phyloP scores from a whole-genome alignment of 345 rosid species.

The Salix dunnii region DNA sequence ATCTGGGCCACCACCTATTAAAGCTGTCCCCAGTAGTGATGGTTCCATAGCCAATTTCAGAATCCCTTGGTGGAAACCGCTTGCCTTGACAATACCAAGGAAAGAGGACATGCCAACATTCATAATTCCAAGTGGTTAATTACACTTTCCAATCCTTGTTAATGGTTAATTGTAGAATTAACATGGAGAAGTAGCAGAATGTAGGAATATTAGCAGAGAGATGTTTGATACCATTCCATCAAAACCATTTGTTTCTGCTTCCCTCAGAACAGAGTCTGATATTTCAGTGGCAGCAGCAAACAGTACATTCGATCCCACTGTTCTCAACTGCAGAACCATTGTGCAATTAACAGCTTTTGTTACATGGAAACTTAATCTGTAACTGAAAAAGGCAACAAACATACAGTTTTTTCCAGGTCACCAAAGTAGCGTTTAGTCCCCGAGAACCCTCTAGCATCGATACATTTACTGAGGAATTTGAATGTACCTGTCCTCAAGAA shows the following conservation, averaged over 20 bases:
- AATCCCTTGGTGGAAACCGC: slow-evolving; percentile 87
- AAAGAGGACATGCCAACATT: slow-evolving; percentile 6
- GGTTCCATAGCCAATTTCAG: slow-evolving; percentile 96
- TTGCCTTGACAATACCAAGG: slow-evolving; percentile 44
- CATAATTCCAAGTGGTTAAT: background rate
- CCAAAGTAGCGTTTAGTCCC: slow-evolving; percentile 94
- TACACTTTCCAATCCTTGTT: background rate
- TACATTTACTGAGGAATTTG: slow-evolving; percentile 75
- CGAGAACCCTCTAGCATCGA: slow-evolving; percentile 64
- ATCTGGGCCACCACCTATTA: slow-evolving; percentile 90
- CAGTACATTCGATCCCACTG: slow-evolving; percentile 82
- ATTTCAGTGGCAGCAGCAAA: slow-evolving; percentile 85
- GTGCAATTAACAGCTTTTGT: slow-evolving; percentile 19
- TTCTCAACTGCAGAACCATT: slow-evolving; percentile 58
- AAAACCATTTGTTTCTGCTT: slow-evolving; percentile 91
- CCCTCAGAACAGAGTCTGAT: slow-evolving; percentile 81
- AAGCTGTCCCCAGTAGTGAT: slow-evolving; percentile 70
- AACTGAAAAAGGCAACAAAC: slow-evolving; percentile 22
- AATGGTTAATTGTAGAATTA: background rate
- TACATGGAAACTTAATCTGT: slow-evolving; percentile 9
- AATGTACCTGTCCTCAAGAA: slow-evolving; percentile 58
- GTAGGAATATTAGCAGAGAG: slow-evolving; percentile 1
- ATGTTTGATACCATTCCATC: slow-evolving; percentile 72
- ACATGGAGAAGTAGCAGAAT: background rate
- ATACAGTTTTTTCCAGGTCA: slow-evolving; percentile 83